Evolutionary conservation across 495 filamentous ascomycete species (phyloP).

Genomic region (Chaetomium cochliodes): DNA sequence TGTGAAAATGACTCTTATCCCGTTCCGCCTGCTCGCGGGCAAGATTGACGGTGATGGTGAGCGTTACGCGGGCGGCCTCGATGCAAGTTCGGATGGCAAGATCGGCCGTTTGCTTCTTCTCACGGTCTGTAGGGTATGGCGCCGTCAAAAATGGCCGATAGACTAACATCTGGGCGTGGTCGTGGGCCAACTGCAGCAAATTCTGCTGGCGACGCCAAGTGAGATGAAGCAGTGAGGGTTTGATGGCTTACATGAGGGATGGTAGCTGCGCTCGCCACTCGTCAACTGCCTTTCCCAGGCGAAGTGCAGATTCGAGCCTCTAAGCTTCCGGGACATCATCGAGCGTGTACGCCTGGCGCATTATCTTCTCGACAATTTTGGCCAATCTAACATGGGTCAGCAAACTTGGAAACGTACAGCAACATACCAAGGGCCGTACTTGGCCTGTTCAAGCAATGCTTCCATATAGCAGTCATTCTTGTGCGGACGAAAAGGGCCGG

Average conservation of each 20-base stretch:
- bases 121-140: conserved; percentile 21
- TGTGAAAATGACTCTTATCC: conserved; percentile 27
- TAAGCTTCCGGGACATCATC: conserved; percentile 43
- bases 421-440: conserved; percentile 28
- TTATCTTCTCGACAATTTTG: conserved; percentile 41
- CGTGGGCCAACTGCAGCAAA: conserved; percentile 54
- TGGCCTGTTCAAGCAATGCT: conserved; percentile 49
- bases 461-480: conserved; percentile 46
- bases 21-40: conserved; percentile 16
- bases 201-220: conserved; percentile 55
- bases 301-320: conserved; percentile 41
- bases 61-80: conserved; percentile 44
- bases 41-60: conserved; percentile 29
- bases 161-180: conserved; percentile 55
- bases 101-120: conserved; percentile 33
- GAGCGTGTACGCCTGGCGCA: conserved; percentile 50
- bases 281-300: conserved; percentile 39
- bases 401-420: neutral
- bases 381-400: conserved; percentile 8
- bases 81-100: conserved; percentile 31
- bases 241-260: conserved; percentile 45
- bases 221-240: conserved; percentile 46
- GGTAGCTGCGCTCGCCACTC: conserved; percentile 43
- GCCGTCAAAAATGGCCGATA: conserved; percentile 35
- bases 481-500: conserved; percentile 28